A percentile compares a stretch with the other conserved stretches of the same genome.
Conservation (phyloP, 305 asterid species). For the Fraxinus xanthoxyloides region DNA sequence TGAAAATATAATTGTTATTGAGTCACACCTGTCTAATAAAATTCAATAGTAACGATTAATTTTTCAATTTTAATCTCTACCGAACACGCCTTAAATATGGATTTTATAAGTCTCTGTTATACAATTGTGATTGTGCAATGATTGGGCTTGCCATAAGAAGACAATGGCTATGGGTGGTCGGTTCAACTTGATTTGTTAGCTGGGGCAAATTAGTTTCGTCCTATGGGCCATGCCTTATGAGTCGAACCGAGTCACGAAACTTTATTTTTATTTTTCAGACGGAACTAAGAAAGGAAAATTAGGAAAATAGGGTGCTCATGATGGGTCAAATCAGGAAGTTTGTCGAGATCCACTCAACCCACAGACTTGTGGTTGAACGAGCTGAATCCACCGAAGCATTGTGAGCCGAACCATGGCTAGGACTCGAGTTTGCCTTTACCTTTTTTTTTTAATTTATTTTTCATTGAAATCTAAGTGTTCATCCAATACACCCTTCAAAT, state of each 20-base stretch:
- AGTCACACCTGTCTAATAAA: no score
- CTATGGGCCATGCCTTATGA: background rate
- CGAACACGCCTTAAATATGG: no score
- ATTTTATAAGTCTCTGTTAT: background rate
- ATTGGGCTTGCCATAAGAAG: background rate
- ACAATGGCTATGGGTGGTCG: background rate
- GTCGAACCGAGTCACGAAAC: background rate
- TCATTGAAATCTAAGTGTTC: background rate
- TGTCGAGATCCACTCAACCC: background rate
- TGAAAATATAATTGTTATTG: no score
- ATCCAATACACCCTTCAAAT: background rate
- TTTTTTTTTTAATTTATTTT: background rate
- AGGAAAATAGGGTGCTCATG: background rate
- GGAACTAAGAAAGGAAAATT: background rate
- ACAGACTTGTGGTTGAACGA: background rate
- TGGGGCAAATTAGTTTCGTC: background rate
- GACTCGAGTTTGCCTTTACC: background rate
- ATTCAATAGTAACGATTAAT: no score
- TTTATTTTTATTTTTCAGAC: background rate
- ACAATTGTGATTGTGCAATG: background rate
- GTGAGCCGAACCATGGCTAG: background rate
- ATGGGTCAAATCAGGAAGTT: background rate
- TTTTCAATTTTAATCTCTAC: no score
- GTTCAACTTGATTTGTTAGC: background rate
- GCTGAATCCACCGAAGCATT: background rate